These are phyloP conservation scores for Brassica incana DNA, from an alignment of 345 rosid species.

Conservation along the genomic window DNA sequence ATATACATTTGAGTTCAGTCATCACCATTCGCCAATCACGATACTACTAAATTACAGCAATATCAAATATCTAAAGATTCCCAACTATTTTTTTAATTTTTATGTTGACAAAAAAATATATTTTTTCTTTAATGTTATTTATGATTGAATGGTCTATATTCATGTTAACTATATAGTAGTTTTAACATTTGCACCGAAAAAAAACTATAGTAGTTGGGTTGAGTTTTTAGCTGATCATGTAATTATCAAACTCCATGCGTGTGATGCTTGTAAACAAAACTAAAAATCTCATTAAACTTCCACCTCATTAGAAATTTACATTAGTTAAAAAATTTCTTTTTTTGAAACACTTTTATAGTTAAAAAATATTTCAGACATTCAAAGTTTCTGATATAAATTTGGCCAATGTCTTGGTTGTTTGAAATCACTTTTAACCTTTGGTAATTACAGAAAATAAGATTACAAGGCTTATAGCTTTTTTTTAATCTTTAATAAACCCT, in stretches of 20 bases:
- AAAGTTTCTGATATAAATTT: no score
- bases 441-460: no score
- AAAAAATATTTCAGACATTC: no score
- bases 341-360: no score
- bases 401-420: no score
- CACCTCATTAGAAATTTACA: background rate
- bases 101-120: background rate
- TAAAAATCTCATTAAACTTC: background rate
- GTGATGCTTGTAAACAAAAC: background rate
- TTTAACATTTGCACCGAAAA: no score
- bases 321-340: no score
- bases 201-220: background rate
- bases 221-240: background rate
- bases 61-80: background rate
- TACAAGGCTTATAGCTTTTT: no score
- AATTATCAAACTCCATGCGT: background rate
- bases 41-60: background rate
- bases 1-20: background rate
- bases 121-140: background rate
- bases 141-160: no score
- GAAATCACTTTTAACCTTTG: no score
- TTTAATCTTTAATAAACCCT: no score
- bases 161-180: no score
- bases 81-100: background rate
- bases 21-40: background rate